Base-by-base conservation (phyloP, 2,329 filamentous ascomycete species). In the Neospermospora avenae region DNA sequence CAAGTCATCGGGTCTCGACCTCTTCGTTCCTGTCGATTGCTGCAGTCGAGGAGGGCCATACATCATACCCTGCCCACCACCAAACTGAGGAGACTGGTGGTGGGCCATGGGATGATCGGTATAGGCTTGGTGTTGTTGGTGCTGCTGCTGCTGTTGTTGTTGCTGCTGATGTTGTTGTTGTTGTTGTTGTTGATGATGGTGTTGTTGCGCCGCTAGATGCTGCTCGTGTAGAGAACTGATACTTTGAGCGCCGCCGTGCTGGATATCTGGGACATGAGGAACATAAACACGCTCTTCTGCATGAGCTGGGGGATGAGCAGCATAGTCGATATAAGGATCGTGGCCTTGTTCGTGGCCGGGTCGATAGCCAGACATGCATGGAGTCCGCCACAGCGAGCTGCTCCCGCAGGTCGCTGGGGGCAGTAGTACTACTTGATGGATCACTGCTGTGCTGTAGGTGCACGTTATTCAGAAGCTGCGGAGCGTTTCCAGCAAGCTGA, bases 381-480 rank as follows among this genome's bases (percentile, higher is more conserved):
- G 84, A 84, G 84, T 82, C 84, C 84, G 85, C 86, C 86, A 89
- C 86, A 89, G 85, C 86, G 81, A 82, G 77, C 79, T 85, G 85
- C 86, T 84, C 86, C 86, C 84, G 84, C 86, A 85, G 85, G 82
- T 81, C 82, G 82, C 84, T 80, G 83, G 80, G 76, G 75, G 82
- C 73, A 84, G 79, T 73, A 82, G 53, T 60, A 67, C 57, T 67
- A 70, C 62, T 61, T 67, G 67, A 62, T 70, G 67, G 65, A 70
- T 68, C 65, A 70, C 66, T 65, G 68, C 68, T 68, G 62, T 60
- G 61, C 57, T 60, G 67, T 64, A 7, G 48, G 51, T 31, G 46
- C 22, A 54, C 41, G 65, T 70, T 69, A 57, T 37, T 51, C 31
- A 51, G 41, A 54, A n/a, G 22, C 42, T 28, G 13, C 16, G 35